Base-by-base conservation (phyloP, 1,284 basidiomycete genomes). In the Ustilago tritici region DNA sequence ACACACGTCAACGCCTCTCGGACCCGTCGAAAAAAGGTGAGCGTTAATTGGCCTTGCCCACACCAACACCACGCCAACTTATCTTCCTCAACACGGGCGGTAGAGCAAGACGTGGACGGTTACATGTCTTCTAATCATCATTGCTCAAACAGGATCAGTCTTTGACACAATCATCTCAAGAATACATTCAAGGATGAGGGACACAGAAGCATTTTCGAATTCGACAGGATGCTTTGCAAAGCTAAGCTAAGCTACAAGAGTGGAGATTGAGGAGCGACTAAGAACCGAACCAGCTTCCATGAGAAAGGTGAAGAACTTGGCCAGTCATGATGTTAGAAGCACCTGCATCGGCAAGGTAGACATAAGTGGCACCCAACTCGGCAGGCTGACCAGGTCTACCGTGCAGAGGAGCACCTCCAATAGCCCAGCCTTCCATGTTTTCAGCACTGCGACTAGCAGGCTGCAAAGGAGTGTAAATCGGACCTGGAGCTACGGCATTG, bases 401-500 rank as follows among this genome's bases (percentile, higher is more conserved):
- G 54, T 80, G 77, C 17, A 81, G 66, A 5, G 80, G 75, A 1
- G 59, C 57, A n/a, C 56, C 64, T 11, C 78, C 80, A 34, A 83
- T 71, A 10, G 63, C 76, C 79, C 79, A 83, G 12, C 68, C 78
- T 32, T 83, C 79, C 81, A 79, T 82, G 59, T 76, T 69, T 52
- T 68, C 78, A 41, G 47, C 59, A 62, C 70, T 74, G 32, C 79
- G 56, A 47, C 81, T 75, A 11, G 82, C 78, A 1, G 81, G 76
- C 59, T 82, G 79, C 19, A 87, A 70, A 0, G 89, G 88, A 1
- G 89, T 90, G 71, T 89, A 88, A 54, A 90, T 88, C 5, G 89
- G 89, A 0, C 90, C 90, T 1, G 90, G 90, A 0, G 82, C 78
- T 28, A 90, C 88, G 0, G 86, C 88, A 66, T 90, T 90, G 53